Percentiles rank a stretch among this genome's conserved stretches.
Evolutionary conservation across 768 basidiomycete species (phyloP).

Genomic region (Astraeus odoratus): DNA sequence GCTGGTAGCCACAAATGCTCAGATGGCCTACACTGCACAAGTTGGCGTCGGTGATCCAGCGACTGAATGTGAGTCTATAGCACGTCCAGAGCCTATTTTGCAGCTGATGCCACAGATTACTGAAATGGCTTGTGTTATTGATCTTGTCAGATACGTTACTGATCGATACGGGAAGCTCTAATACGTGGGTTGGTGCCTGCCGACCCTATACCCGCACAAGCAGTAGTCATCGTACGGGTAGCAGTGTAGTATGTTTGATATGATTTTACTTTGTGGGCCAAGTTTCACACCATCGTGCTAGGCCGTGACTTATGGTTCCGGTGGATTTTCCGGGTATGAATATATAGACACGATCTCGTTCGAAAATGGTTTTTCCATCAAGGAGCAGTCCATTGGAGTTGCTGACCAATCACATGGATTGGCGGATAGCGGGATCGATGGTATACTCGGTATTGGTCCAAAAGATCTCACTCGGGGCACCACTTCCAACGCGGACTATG

Average conservation of each 20-base stretch:
- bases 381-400: slow-evolving; percentile 32
- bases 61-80: slow-evolving; percentile 18
- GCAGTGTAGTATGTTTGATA: slow-evolving; percentile 9
- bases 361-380: slow-evolving; percentile 9
- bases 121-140: background rate
- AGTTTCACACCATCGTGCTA: background rate
- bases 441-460: slow-evolving; percentile 34
- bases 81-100: background rate
- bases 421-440: slow-evolving; percentile 24
- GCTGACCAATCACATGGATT: slow-evolving; percentile 23
- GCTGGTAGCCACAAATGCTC: slow-evolving; percentile 14
- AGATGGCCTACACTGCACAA: slow-evolving; percentile 20
- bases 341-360: slow-evolving; percentile 15
- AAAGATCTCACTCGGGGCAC: slow-evolving; percentile 24
- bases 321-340: slow-evolving; percentile 13
- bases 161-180: slow-evolving; percentile 28
- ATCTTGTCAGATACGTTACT: slow-evolving; percentile 21
- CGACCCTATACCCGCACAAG: slow-evolving; percentile 12
- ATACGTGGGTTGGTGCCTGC: slow-evolving; percentile 27
- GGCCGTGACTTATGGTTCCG: slow-evolving; percentile 16
- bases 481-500: slow-evolving; percentile 3
- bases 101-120: background rate
- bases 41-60: slow-evolving; percentile 22
- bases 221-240: slow-evolving; percentile 15
- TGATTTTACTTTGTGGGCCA: background rate